phyloP scores from a whole-genome alignment of 352 stramenopile species.

The Globisporangium viniferum region DNA sequence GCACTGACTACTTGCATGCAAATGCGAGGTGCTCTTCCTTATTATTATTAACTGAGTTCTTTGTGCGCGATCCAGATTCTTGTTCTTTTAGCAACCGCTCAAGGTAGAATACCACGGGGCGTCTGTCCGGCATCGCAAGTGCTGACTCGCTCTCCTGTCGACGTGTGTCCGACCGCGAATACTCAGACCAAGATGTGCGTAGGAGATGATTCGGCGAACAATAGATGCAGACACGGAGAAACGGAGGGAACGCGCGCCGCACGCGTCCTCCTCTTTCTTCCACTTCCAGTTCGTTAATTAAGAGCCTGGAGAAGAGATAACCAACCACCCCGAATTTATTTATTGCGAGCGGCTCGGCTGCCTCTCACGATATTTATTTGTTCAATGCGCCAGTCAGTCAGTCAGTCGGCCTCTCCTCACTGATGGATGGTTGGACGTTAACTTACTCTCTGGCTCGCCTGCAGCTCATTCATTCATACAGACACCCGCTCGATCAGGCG shows the following conservation, averaged over 20 bases:
- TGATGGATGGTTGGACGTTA: not conserved
- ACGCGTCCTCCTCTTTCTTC: not conserved
- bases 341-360: not conserved
- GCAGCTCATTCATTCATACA: too few relatives aligned
- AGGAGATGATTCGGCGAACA: not conserved
- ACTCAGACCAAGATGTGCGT: conserved; percentile 11
- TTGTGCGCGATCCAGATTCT: not conserved
- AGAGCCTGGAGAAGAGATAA: not conserved
- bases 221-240: conserved; percentile 2
- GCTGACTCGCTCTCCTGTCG: not conserved
- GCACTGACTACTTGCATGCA: not conserved
- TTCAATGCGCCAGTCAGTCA: not conserved
- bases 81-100: not conserved
- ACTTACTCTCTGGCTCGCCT: not conserved
- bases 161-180: not conserved
- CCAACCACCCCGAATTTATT: not conserved
- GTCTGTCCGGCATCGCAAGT: not conserved
- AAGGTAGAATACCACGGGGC: not conserved
- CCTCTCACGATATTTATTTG: conserved; percentile 1
- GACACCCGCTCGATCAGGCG: not conserved
- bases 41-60: not conserved
- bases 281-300: not conserved
- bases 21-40: not conserved
- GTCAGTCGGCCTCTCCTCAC: too few relatives aligned
- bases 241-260: not conserved